These are phyloP conservation scores for Claviceps spartinae DNA, from an alignment of 2,329 filamentous ascomycete species.

Conservation along the genomic window DNA sequence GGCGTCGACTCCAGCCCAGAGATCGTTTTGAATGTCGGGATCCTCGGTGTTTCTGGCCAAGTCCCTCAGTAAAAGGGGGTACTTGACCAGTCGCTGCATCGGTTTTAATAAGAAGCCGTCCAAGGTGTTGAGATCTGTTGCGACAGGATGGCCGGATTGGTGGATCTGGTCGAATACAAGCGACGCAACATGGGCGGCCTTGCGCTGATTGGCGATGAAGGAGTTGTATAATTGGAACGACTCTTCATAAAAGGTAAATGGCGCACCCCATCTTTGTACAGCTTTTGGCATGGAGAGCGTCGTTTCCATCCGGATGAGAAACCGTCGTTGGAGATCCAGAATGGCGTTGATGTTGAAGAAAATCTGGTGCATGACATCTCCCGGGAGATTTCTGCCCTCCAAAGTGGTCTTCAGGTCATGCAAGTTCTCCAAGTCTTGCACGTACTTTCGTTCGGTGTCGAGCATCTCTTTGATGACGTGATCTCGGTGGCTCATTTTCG, in stretches of 20 bases:
- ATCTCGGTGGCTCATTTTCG: slow-evolving; percentile 62
- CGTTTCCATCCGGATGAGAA: slow-evolving; percentile 90
- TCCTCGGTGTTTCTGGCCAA: slow-evolving; percentile 74
- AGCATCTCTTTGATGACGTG: slow-evolving; percentile 87
- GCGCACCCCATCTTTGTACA: slow-evolving; percentile 85
- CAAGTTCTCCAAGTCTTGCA: slow-evolving; percentile 88
- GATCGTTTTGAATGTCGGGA: slow-evolving; percentile 54
- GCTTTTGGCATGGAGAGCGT: slow-evolving; percentile 70
- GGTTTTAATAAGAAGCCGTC: slow-evolving; percentile 92
- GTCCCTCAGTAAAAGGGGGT: slow-evolving; percentile 84
- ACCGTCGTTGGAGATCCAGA: slow-evolving; percentile 87
- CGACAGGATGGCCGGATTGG: slow-evolving; percentile 62
- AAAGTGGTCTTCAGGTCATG: slow-evolving; percentile 84
- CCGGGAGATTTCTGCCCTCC: slow-evolving; percentile 75
- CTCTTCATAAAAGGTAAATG: slow-evolving; percentile 75
- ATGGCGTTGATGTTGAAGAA: slow-evolving; percentile 94
- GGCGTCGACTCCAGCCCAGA: slow-evolving; percentile 64
- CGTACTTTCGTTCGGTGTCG: slow-evolving; percentile 92
- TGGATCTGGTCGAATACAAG: slow-evolving; percentile 79
- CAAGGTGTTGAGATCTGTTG: slow-evolving; percentile 73
- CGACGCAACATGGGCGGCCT: slow-evolving; percentile 73
- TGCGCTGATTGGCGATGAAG: slow-evolving; percentile 92
- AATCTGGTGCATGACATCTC: slow-evolving; percentile 84
- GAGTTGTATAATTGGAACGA: slow-evolving; percentile 88
- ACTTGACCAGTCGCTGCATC: slow-evolving; percentile 90